These are phyloP conservation scores for Nothopassalora personata DNA, from an alignment of 2,329 filamentous ascomycete species.

Conservation along the genomic window DNA sequence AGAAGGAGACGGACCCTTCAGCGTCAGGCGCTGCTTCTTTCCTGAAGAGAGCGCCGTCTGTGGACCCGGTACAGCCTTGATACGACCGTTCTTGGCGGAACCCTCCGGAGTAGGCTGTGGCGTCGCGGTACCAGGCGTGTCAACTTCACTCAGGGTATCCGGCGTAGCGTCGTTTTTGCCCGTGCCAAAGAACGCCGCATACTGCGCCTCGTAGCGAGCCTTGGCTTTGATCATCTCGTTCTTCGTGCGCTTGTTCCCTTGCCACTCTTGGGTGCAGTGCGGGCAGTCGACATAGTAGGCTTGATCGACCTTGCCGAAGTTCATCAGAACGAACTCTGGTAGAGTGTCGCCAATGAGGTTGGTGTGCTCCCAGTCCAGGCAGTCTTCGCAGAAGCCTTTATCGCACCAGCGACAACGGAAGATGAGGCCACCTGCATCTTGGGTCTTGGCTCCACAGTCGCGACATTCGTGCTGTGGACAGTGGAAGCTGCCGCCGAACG, in stretches of 20 bases:
- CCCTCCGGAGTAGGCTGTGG: conserved; percentile 2
- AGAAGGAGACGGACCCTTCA: not conserved
- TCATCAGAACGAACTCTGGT: conserved; percentile 49
- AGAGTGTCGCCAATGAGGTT: conserved; percentile 49
- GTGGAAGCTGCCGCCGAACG: conserved; percentile 41
- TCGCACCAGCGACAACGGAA: conserved; percentile 54
- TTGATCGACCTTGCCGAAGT: conserved; percentile 38
- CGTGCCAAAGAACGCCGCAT: not conserved
- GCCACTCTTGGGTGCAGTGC: conserved; percentile 38
- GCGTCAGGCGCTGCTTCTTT: not conserved
- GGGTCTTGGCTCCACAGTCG: conserved; percentile 50
- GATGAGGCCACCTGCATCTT: conserved; percentile 45
- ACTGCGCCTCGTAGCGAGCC: conserved; percentile 8
- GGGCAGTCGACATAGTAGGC: conserved; percentile 52
- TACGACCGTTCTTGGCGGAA: conserved; percentile 7
- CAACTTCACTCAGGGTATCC: conserved; percentile 18
- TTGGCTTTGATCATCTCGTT: conserved; percentile 11
- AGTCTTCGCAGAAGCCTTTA: conserved; percentile 54
- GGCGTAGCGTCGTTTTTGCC: conserved; percentile 12
- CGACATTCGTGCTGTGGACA: conserved; percentile 54
- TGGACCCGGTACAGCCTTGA: not conserved
- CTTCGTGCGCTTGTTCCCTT: conserved; percentile 21
- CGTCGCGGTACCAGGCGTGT: conserved; percentile 15
- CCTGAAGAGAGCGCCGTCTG: not conserved
- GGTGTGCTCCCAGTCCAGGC: conserved; percentile 49